phyloP scores from a whole-genome alignment of 108 stramenopile species.

The Cyclotella choctawhatcheeana region DNA sequence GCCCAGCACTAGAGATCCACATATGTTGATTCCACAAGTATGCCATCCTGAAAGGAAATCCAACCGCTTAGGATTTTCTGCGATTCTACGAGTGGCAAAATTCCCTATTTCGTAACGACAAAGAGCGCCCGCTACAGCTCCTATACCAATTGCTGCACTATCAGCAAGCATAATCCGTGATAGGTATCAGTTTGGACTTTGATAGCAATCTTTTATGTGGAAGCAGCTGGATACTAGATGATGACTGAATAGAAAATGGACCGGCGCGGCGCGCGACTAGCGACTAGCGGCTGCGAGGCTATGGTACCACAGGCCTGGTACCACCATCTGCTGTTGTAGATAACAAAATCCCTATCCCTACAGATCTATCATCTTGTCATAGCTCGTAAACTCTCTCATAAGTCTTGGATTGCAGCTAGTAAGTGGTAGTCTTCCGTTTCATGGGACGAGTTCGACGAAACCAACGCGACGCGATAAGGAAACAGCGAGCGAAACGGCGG shows the following conservation, averaged over 20 bases:
- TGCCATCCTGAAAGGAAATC: constrained; percentile 48
- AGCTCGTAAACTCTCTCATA: too few relatives aligned
- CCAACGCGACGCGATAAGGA: constrained; percentile 36
- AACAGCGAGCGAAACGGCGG: constrained; percentile 26
- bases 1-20: constrained; percentile 71
- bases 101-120: constrained; percentile 69
- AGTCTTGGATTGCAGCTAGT: neutral
- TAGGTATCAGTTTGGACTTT: neutral
- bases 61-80: constrained; percentile 52
- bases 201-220: neutral
- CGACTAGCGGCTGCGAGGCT: too few relatives aligned
- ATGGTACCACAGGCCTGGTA: too few relatives aligned
- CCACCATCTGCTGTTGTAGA: neutral
- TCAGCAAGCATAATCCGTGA: constrained; percentile 51
- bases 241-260: too few relatives aligned
- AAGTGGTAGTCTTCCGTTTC: neutral
- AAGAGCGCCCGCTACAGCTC: constrained; percentile 73
- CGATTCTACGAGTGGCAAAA: constrained; percentile 62
- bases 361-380: too few relatives aligned
- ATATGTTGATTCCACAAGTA: constrained; percentile 81
- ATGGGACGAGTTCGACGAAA: constrained; percentile 45
- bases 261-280: too few relatives aligned
- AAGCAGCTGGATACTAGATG: too few relatives aligned
- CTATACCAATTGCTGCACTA: constrained; percentile 62
- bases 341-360: too few relatives aligned